Evolutionary conservation across 441 rosid species (phyloP), one percentile per base, ranked within the genome.

Genomic region (Erysimum cheiri): DNA sequence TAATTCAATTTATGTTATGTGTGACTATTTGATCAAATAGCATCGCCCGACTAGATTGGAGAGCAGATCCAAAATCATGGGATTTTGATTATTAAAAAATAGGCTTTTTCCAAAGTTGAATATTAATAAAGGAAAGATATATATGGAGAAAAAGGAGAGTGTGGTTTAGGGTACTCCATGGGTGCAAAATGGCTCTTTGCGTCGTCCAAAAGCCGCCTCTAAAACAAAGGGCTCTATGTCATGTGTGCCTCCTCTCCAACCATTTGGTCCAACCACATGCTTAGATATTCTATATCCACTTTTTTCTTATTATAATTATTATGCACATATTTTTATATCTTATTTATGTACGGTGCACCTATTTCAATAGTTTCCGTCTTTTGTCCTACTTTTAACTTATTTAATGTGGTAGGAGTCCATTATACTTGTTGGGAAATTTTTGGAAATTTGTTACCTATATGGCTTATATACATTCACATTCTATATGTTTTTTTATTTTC

Each of bases 191-290:
- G 79, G 44, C 79, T 70, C 67, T 64, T 75, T 40, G 60, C 67
- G 71, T 57, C 47, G 57, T 36, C 71, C 63, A 75, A 75, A 75
- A 75, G 79, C 71, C 79, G 71, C 71, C 64, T 74, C 69, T 46
- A 60, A 61, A n/a, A n/a, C 36, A 47, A 56, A 32, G 37, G 64
- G n/a, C 26, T 41, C 7, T 62, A 0, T 60, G 64, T 29, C 57
- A 43, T 73, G 35, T 67, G 49, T 65, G 77, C 49, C 63, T 74
- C 75, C 39, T 75, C 31, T 69, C 75, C 35, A 33, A 57, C 67
- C 60, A 50, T 68, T 68, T 54, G 53, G 70, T 75, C 67, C 79
- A 69, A 63, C 67, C 47, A 47, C 77, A 68, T 53, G 40, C 43
- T 75, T 63, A 11, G 37, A 64, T 70, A 64, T 69, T 33, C 31